Conservation (phyloP, 352 stramenopile genomes). For the Thraustochytrium sp. region DNA sequence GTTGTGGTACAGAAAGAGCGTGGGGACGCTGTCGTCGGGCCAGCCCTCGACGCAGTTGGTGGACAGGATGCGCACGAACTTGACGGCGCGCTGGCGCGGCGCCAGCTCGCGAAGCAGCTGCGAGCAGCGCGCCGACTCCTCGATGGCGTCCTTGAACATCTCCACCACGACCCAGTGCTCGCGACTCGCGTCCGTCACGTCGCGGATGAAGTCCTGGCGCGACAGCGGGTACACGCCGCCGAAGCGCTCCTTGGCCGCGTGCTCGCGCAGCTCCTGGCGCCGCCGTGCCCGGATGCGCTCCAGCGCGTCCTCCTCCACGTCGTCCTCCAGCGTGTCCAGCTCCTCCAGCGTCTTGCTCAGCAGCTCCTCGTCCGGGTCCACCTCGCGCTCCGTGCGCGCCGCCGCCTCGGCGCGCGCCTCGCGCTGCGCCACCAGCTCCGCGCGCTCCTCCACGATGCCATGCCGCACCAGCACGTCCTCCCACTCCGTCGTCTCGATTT, state of each 20-base stretch:
- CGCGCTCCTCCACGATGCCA: slow-evolving; percentile 15
- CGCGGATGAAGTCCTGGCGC: slow-evolving; percentile 83
- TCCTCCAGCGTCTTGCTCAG: slow-evolving; percentile 45
- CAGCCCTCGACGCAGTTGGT: slow-evolving; percentile 82
- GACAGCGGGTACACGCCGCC: slow-evolving; percentile 76
- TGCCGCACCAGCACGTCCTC: slow-evolving; percentile 42
- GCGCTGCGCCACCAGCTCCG: neutral
- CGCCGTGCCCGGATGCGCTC: slow-evolving; percentile 31
- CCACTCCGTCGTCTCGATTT: slow-evolving; percentile 42
- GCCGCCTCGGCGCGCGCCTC: slow-evolving; percentile 1
- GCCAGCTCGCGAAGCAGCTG: slow-evolving; percentile 70
- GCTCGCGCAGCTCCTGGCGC: slow-evolving; percentile 35
- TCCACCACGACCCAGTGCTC: slow-evolving; percentile 72
- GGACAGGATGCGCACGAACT: slow-evolving; percentile 84
- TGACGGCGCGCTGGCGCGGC: slow-evolving; percentile 75
- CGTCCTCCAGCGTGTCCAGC: slow-evolving; percentile 21
- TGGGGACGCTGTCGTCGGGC: slow-evolving; percentile 77
- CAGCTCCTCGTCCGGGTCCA: slow-evolving; percentile 49
- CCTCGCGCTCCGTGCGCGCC: neutral
- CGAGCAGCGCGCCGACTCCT: slow-evolving; percentile 81
- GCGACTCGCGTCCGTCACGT: slow-evolving; percentile 79
- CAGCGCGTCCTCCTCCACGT: slow-evolving; percentile 36
- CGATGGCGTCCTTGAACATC: slow-evolving; percentile 73
- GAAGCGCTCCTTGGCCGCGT: slow-evolving; percentile 60
- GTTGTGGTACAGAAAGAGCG: slow-evolving; percentile 85